Percentiles rank a stretch among this genome's conserved stretches.
Evolutionary conservation across 441 rosid species (phyloP).

Genomic region (Corymbia calophylla): DNA sequence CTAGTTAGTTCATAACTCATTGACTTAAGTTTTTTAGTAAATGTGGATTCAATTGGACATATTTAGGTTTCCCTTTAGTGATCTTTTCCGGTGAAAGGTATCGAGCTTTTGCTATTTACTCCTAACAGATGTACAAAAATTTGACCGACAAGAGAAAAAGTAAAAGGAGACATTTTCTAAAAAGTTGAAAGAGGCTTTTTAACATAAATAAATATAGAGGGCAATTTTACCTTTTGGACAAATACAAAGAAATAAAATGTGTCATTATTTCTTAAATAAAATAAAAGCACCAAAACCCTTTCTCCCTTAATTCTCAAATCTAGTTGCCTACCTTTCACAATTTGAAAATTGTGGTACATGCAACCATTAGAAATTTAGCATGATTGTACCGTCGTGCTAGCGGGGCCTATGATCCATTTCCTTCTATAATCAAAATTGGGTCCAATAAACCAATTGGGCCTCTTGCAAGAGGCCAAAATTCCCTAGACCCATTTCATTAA

Average conservation of each 20-base stretch:
- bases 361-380: not conserved
- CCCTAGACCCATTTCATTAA: not conserved
- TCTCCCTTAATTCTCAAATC: not conserved
- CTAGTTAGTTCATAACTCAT: no score
- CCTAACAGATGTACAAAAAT: not conserved
- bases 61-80: no score
- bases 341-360: not conserved
- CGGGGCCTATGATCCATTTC: not conserved
- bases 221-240: not conserved
- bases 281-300: not conserved
- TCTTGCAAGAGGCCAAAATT: not conserved
- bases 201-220: not conserved
- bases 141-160: not conserved
- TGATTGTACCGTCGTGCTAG: not conserved
- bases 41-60: no score
- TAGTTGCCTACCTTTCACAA: not conserved
- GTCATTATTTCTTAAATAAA: not conserved
- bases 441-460: not conserved
- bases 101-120: no score
- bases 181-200: not conserved
- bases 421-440: fast-evolving
- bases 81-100: no score
- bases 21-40: no score
- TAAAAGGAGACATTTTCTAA: not conserved
- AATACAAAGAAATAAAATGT: not conserved